Percentiles rank a stretch among this genome's conserved stretches.
Evolutionary conservation across 805 yeast species (phyloP).

Genomic region (Cyberlindnera japonica): DNA sequence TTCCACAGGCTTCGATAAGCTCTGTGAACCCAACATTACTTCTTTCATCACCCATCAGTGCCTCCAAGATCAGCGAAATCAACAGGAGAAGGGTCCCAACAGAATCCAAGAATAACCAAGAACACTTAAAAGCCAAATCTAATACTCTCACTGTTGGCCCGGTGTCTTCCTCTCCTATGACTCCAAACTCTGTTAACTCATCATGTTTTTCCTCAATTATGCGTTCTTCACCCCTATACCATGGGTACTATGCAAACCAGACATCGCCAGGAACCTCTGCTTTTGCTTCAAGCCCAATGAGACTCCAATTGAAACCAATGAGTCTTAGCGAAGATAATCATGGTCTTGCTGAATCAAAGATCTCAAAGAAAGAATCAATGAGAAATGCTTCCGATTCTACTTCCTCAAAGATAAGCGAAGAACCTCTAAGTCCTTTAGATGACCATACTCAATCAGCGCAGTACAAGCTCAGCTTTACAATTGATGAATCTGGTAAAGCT

Average conservation of each 20-base stretch:
- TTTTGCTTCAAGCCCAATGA: conserved; percentile 24
- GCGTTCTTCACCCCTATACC: conserved; percentile 30
- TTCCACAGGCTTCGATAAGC: neutral
- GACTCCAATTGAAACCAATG: conserved; percentile 26
- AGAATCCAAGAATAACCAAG: conserved; percentile 2
- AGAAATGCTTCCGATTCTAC: conserved; percentile 2
- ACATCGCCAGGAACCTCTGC: conserved; percentile 22
- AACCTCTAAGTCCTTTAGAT: neutral
- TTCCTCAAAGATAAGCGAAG: neutral
- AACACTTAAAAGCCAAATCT: neutral
- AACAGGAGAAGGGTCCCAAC: conserved; percentile 14
- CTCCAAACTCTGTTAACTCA: conserved; percentile 23
- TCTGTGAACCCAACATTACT: conserved; percentile 27
- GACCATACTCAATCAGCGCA: conserved; percentile 1
- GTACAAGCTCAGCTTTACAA: conserved; percentile 17
- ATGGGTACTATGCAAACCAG: conserved; percentile 26
- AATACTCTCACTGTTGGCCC: conserved; percentile 4
- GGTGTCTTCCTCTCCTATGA: conserved; percentile 25
- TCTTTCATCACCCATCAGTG: conserved; percentile 26
- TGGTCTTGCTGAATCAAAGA: too few relatives aligned
- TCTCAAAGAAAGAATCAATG: too few relatives aligned
- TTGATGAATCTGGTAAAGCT: conserved; percentile 29
- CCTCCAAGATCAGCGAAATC: conserved; percentile 16
- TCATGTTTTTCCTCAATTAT: conserved; percentile 29
- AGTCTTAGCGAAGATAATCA: too few relatives aligned